phyloP scores from a whole-genome alignment of 2,329 filamentous ascomycete genomes.

The Xylariaceae sp. region DNA sequence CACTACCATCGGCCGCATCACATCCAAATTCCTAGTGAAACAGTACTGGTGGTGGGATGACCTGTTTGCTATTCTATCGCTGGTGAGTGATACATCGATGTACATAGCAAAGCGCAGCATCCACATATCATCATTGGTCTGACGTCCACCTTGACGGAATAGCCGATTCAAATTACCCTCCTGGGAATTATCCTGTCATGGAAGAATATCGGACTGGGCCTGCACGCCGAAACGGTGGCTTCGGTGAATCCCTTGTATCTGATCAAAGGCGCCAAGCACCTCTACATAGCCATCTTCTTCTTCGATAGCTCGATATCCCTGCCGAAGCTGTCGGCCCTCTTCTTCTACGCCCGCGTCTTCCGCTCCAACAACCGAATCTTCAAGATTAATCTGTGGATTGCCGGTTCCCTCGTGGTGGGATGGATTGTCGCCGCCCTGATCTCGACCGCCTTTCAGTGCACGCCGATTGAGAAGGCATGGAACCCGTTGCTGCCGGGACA shows the following conservation, averaged over 20 bases:
- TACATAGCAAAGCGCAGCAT: neutral
- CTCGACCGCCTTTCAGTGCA: conserved; percentile 10
- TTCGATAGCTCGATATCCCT: conserved; percentile 16
- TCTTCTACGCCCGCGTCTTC: conserved; percentile 16
- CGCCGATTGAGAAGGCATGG: conserved; percentile 9
- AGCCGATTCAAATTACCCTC: conserved; percentile 10
- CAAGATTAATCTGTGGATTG: conserved; percentile 8
- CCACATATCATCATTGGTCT: neutral
- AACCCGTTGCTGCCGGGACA: conserved; percentile 1
- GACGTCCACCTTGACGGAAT: neutral
- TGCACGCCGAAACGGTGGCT: conserved; percentile 7
- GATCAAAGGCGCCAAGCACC: conserved; percentile 7
- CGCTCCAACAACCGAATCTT: conserved; percentile 9
- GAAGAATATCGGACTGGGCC: conserved; percentile 11
- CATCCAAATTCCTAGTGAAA: conserved; percentile 6
- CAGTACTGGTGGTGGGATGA: conserved; percentile 13
- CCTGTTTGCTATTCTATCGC: conserved; percentile 5
- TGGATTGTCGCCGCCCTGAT: conserved; percentile 4
- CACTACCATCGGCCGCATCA: conserved; percentile 16
- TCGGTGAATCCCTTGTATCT: conserved; percentile 7
- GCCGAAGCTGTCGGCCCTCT: conserved; percentile 16
- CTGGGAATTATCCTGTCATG: conserved; percentile 7
- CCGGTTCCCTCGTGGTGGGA: conserved; percentile 4
- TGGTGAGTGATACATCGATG: conserved; percentile 8
- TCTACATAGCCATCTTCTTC: conserved; percentile 17